Conservation (phyloP, 1,284 basidiomycete species). For the Heterobasidion occidentale region DNA sequence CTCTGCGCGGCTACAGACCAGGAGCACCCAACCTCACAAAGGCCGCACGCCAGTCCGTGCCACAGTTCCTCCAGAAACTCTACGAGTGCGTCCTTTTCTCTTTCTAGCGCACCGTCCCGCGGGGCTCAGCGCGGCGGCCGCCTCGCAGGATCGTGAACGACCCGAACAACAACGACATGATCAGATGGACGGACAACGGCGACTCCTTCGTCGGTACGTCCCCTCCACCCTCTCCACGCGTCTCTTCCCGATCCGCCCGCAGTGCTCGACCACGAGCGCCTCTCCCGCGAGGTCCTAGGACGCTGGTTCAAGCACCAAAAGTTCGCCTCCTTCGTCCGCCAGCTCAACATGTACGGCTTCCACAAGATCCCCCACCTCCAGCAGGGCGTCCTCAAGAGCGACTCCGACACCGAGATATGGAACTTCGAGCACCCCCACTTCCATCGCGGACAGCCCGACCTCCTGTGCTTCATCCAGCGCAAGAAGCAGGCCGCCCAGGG, state of each 20-base stretch:
- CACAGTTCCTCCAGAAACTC: slow-evolving; percentile 89
- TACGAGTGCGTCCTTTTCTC: slow-evolving; percentile 58
- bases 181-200: slow-evolving; percentile 56
- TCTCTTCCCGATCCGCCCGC: slow-evolving; percentile 6
- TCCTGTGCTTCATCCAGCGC: slow-evolving; percentile 84
- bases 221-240: slow-evolving; percentile 1
- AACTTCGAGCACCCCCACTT: slow-evolving; percentile 93
- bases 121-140: slow-evolving; percentile 15
- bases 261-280: slow-evolving; percentile 93
- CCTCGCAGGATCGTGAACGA: slow-evolving; percentile 56
- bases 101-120: slow-evolving; percentile 7
- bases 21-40: slow-evolving; percentile 39
- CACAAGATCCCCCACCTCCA: slow-evolving; percentile 95
- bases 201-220: slow-evolving; percentile 75
- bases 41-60: slow-evolving; percentile 52
- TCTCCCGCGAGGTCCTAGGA: slow-evolving; percentile 86
- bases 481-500: slow-evolving; percentile 45
- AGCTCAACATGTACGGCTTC: slow-evolving; percentile 97
- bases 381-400: slow-evolving; percentile 84
- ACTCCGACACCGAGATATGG: slow-evolving; percentile 84
- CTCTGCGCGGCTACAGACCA: slow-evolving; percentile 37
- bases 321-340: slow-evolving; percentile 90
- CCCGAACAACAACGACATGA: slow-evolving; percentile 45
- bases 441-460: slow-evolving; percentile 82
- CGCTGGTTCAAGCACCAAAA: slow-evolving; percentile 97